Evolutionary conservation across 257 asterid species (phyloP), one percentile per base, ranked within the genome.

Genomic region (Voacanga thouarsii): DNA sequence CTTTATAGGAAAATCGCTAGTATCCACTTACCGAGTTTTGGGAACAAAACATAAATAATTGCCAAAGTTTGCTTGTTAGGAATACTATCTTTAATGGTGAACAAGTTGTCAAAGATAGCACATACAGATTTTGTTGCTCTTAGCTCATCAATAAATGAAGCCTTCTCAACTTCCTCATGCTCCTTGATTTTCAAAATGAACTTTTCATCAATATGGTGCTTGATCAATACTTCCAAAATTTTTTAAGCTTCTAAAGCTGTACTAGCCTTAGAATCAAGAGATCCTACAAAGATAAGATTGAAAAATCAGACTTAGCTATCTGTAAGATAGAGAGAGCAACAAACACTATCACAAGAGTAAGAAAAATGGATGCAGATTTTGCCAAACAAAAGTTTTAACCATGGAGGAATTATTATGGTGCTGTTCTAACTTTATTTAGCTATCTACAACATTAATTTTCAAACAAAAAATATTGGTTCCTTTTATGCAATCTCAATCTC

Each of bases 1-100:
- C 64, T 6, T 41, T 6, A 30, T 56, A 28, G 66, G 18, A n/a
- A 59, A 74, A 47, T 68, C 68, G 67, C 60, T 80, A 59, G 77
- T 12, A 67, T 75, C 73, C 68, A 90, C 92, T 85, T 83, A 93
- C 99, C 98, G 74, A 95, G 96, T 84, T 82, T 90, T 75, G 84
- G 81, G 82, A 95, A 91, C 84, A 95, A 83, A 82, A 82, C 85
- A 64, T 94, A 81, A 73, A 91, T 76, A 64, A 88, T 86, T 3
- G 90, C 88, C 81, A 93, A 57, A 56, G 92, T 59, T 75, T 88
- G 92, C 75, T 87, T 90, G 78, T 87, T 90, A 45, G 89, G 89
- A 76, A 82, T 71, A 45, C 77, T 80, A 80, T 84, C 81, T 47
- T 87, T 75, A 77, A 79, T 81, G 57, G 70, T 75, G 84, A 95